Conservation (phyloP, 1,284 basidiomycete species). For the Inonotus obliquus region DNA sequence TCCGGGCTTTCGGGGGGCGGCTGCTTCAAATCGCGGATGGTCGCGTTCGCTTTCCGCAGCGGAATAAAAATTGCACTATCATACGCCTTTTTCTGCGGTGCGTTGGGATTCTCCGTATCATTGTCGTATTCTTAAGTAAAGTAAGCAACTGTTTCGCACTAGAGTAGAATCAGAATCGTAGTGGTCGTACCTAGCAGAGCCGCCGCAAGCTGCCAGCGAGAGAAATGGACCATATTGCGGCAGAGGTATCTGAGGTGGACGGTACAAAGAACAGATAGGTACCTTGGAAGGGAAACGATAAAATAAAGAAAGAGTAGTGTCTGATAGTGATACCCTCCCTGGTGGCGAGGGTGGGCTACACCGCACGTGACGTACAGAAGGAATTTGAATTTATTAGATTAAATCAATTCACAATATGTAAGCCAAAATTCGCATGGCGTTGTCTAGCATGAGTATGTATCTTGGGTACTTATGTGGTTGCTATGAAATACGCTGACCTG, state of each 20-base stretch:
- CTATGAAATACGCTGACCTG: no score
- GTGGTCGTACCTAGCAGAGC: constrained; percentile 60
- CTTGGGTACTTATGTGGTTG: no score
- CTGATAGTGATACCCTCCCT: background rate
- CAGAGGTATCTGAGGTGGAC: background rate
- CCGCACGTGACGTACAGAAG: no score
- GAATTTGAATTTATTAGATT: no score
- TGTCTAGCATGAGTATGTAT: no score
- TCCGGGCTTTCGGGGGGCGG: constrained; percentile 45
- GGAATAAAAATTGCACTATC: constrained; percentile 80
- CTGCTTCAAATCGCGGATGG: constrained; percentile 31
- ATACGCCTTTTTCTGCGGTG: constrained; percentile 58
- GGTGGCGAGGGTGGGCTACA: background rate
- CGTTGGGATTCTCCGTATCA: constrained; percentile 58
- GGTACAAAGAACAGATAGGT: background rate
- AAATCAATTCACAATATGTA: no score
- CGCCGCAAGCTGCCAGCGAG: constrained; percentile 74
- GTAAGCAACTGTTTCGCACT: background rate
- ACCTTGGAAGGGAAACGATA: background rate
- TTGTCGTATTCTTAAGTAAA: constrained; percentile 71
- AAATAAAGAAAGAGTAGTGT: background rate
- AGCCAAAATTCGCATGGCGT: no score
- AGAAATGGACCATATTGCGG: constrained; percentile 41
- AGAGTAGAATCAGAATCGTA: background rate
- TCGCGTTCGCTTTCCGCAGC: constrained; percentile 48